Base-by-base conservation (phyloP, 352 stramenopile species). In the Pythium plurisporium region DNA sequence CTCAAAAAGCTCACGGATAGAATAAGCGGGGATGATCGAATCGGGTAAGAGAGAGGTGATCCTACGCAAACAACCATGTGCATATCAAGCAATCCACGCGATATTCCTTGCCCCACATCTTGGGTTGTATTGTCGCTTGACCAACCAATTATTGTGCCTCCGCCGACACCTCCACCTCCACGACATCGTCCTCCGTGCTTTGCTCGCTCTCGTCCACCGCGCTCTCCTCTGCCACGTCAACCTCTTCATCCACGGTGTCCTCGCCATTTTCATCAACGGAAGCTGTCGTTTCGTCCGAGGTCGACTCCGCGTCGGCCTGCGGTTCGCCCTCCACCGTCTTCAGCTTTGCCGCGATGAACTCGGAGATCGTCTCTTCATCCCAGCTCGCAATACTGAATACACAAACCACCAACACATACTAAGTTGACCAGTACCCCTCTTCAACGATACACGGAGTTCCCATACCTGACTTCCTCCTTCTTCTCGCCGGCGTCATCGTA, bases 311-410 rank as follows among this genome's bases (percentile, higher is more conserved):
- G 1, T 61, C 31, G 5, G 42, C 29, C 3, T 26, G 23, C 34
- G 30, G 38, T 11, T 52, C 54, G 14, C 30, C 23, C 6, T 72
- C 61, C 9, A 69, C 50, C 26, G 58, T 49, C 51, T 74, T 60
- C 40, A 90, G 29, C 52, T 90, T 90, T 8, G 74, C 76, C 22
- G 60, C 67, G 40, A 90, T 77, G 47, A 87, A 88, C 72, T 90
- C 79, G 8, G 70, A 69, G 64, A 90, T 87, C 7, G 79, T 79
- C 25, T 84, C 73, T 56, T 90, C 79, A 27, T 90, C 76, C 79
- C 79, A 90, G 44, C 78, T 72, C 34, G 76, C 73, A 52, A 90
- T 80, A 57, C 79, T 90, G 30, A 10, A 38, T 5, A 20, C 2
- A 41, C 20, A 5, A 20, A 54, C 31, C 29, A 40, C 14, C 37